These are phyloP conservation scores for Cytospora leucostoma DNA, from an alignment of 2,329 filamentous ascomycete genomes.

Conservation along the genomic window DNA sequence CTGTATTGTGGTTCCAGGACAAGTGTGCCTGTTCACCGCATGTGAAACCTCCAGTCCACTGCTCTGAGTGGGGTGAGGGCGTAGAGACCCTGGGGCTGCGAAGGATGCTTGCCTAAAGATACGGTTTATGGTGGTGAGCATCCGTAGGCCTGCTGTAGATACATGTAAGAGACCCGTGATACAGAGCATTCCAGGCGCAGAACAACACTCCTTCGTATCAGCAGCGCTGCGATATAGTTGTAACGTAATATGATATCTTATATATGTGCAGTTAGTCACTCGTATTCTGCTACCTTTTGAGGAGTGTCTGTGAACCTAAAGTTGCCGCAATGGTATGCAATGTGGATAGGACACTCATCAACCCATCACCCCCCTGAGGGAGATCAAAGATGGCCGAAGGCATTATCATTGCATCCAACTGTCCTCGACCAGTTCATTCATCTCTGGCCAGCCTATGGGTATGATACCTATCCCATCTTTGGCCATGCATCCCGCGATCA, in stretches of 20 bases:
- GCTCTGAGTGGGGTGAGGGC: no score
- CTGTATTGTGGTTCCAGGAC: no score
- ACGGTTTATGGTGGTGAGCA: no score
- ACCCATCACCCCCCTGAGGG: neutral
- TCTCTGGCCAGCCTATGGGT: neutral
- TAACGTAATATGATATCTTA: neutral
- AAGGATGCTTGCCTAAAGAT: no score
- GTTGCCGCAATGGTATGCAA: neutral
- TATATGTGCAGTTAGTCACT: neutral
- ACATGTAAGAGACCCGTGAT: neutral
- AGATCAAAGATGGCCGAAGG: neutral
- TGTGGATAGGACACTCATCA: neutral
- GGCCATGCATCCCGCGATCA: no score
- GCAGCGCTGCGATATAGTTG: neutral
- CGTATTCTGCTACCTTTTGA: neutral
- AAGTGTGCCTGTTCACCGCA: no score
- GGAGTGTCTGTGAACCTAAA: neutral
- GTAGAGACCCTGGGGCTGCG: no score
- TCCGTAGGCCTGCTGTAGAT: neutral
- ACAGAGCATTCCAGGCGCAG: neutral
- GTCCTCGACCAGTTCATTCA: neutral
- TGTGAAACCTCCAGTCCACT: no score
- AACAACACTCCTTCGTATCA: neutral
- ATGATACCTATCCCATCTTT: no score
- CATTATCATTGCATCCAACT: neutral